Percentiles rank a stretch among this genome's conserved stretches.
Evolutionary conservation across 257 asterid species (phyloP).

Genomic region (Fraxinus anomala): DNA sequence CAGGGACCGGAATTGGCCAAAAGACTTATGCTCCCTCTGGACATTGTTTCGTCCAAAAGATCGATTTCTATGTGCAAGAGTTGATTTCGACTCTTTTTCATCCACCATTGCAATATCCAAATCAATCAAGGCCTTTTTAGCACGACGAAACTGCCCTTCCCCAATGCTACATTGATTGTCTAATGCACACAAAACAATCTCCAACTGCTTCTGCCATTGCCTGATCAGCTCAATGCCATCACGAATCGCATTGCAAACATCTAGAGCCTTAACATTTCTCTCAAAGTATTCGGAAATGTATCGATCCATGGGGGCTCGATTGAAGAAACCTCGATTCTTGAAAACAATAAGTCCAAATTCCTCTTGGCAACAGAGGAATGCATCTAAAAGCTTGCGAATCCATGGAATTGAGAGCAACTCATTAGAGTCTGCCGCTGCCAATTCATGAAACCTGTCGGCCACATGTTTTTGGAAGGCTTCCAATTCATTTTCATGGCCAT

Average conservation of each 20-base stretch:
- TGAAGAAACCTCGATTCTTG: slow-evolving; percentile 34
- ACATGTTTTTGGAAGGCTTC: slow-evolving; percentile 71
- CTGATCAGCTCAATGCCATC: slow-evolving; percentile 70
- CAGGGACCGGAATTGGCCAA: slow-evolving; percentile 31
- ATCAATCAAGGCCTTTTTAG: slow-evolving; percentile 64
- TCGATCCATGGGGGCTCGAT: slow-evolving; percentile 47
- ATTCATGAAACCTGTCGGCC: slow-evolving; percentile 47
- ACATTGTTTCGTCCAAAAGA: slow-evolving; percentile 25
- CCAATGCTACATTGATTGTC: slow-evolving; percentile 53
- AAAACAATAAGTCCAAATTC: slow-evolving; percentile 47
- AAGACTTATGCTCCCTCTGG: slow-evolving; percentile 20
- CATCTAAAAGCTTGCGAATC: slow-evolving; percentile 56
- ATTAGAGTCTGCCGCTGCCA: slow-evolving; percentile 42
- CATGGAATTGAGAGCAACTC: slow-evolving; percentile 64
- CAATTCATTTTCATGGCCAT: slow-evolving; percentile 50
- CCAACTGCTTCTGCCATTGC: slow-evolving; percentile 62
- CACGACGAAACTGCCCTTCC: slow-evolving; percentile 77
- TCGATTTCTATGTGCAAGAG: slow-evolving; percentile 28
- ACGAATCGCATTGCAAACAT: slow-evolving; percentile 69
- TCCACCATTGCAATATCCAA: slow-evolving; percentile 52
- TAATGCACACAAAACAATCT: slow-evolving; percentile 59
- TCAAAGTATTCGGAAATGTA: slow-evolving; percentile 51
- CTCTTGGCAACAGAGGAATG: slow-evolving; percentile 64
- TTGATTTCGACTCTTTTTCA: slow-evolving; percentile 29
- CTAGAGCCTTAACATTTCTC: slow-evolving; percentile 66